These are phyloP conservation scores for Cercophora sp. DNA, from an alignment of 495 filamentous ascomycete species.

Conservation along the genomic window DNA sequence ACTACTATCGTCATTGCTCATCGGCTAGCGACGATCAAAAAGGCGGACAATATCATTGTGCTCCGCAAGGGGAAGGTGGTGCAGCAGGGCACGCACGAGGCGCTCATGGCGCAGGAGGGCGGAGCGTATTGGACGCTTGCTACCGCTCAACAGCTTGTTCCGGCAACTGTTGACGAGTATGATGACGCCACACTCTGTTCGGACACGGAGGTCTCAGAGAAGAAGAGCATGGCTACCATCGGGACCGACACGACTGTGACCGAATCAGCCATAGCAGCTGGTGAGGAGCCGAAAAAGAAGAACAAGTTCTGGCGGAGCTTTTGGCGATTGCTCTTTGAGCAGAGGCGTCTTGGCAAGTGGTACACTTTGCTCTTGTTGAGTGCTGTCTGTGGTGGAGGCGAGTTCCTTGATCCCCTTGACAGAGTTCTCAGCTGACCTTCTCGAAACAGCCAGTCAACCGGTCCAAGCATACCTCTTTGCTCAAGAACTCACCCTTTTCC, in stretches of 20 bases:
- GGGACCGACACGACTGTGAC: constrained; percentile 20
- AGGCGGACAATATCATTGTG: constrained; percentile 64
- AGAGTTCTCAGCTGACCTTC: too few relatives aligned
- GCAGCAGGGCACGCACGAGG: constrained; percentile 66
- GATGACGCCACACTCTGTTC: constrained; percentile 5
- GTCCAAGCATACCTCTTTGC: constrained; percentile 51
- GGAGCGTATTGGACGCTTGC: constrained; percentile 53
- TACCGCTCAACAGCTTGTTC: constrained; percentile 45
- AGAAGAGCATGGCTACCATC: constrained; percentile 39
- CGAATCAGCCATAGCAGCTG: constrained; percentile 7
- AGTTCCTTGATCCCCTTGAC: background rate
- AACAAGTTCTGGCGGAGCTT: constrained; percentile 44
- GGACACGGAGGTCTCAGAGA: constrained; percentile 30
- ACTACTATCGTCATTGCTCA: constrained; percentile 63
- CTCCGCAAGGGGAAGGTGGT: constrained; percentile 57
- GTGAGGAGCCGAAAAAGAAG: constrained; percentile 17
- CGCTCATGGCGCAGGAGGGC: constrained; percentile 55
- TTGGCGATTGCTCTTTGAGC: constrained; percentile 43
- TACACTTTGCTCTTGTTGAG: constrained; percentile 45
- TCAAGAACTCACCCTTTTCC: constrained; percentile 44
- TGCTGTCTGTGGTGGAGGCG: constrained; percentile 47
- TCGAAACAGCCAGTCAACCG: constrained; percentile 41
- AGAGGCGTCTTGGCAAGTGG: constrained; percentile 43
- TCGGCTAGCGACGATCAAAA: constrained; percentile 54
- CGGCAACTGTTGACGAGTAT: constrained; percentile 21